phyloP scores from a whole-genome alignment of 108 stramenopile species.

The Cylindrotheca closterium region DNA sequence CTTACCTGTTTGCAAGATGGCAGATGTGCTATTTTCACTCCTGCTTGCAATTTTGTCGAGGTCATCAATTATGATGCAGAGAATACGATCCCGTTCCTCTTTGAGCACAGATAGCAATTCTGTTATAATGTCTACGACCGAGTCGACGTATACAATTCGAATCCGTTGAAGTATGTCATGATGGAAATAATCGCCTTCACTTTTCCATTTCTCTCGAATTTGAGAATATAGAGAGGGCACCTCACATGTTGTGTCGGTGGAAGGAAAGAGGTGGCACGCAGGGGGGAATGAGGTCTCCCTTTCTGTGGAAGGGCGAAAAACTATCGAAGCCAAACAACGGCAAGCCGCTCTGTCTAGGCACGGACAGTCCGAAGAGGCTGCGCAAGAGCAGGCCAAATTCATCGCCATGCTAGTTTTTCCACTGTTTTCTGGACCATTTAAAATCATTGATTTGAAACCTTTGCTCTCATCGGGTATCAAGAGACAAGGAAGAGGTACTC shows the following conservation, averaged over 20 bases:
- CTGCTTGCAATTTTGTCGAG: conserved; percentile 17
- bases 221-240: not conserved
- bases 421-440: conserved; percentile 22
- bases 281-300: not conserved
- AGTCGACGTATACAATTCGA: conserved; percentile 18
- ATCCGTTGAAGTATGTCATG: conserved; percentile 24
- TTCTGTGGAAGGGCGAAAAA: conserved; percentile 1
- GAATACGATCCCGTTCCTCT: conserved; percentile 6
- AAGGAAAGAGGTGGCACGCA: not conserved
- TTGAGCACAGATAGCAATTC: conserved; percentile 19
- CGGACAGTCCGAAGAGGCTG: conserved; percentile 5
- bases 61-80: conserved; percentile 32
- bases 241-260: not conserved
- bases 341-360: conserved; percentile 5
- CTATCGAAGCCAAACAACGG: conserved; percentile 4
- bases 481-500: conserved; percentile 1
- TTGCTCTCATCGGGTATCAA: not conserved
- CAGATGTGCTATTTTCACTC: not conserved
- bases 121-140: conserved; percentile 8
- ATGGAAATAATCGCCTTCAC: conserved; percentile 13
- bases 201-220: not conserved
- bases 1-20: not conserved
- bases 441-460: conserved; percentile 8
- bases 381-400: conserved; percentile 23
- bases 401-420: conserved; percentile 32